Percentiles rank a stretch among this genome's conserved stretches.
phyloP scores from a whole-genome alignment of 2,329 filamentous ascomycete species.

The Colletotrichum melonis region DNA sequence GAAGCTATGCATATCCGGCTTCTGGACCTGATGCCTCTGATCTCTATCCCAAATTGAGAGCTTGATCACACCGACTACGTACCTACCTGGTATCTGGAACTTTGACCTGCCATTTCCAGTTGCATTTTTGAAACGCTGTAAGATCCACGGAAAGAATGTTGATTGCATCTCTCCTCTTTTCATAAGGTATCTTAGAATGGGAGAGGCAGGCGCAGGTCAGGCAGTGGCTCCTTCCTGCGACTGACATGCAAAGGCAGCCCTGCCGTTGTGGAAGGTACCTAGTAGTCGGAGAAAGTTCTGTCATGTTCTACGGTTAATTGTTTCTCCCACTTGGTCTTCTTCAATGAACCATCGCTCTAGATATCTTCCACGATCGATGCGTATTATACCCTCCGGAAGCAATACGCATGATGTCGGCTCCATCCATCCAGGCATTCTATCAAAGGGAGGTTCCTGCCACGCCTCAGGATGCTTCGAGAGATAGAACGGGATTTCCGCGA shows the following conservation, averaged over 20 bases:
- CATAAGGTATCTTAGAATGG: background rate
- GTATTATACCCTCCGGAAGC: background rate
- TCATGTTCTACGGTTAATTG: background rate
- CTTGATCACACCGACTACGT: background rate
- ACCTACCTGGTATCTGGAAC: too few relatives aligned
- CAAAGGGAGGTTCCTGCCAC: slow-evolving; percentile 40
- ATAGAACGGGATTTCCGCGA: slow-evolving; percentile 22
- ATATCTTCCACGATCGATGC: background rate
- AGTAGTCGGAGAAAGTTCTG: background rate
- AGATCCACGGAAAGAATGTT: background rate
- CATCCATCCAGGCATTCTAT: slow-evolving; percentile 50
- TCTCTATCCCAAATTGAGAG: background rate
- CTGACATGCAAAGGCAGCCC: background rate
- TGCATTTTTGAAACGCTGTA: background rate
- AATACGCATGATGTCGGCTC: slow-evolving; percentile 32
- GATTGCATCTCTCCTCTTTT: background rate
- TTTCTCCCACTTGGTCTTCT: background rate
- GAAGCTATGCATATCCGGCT: background rate
- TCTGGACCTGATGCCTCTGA: background rate
- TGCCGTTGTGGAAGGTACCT: background rate
- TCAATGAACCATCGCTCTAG: background rate
- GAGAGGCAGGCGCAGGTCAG: background rate
- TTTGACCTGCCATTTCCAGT: background rate
- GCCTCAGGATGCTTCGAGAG: background rate
- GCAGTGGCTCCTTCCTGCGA: background rate